A percentile compares a stretch with the other conserved stretches of the same genome.
Conservation (phyloP, 441 rosid species). For the Dalechampia spathulata region DNA sequence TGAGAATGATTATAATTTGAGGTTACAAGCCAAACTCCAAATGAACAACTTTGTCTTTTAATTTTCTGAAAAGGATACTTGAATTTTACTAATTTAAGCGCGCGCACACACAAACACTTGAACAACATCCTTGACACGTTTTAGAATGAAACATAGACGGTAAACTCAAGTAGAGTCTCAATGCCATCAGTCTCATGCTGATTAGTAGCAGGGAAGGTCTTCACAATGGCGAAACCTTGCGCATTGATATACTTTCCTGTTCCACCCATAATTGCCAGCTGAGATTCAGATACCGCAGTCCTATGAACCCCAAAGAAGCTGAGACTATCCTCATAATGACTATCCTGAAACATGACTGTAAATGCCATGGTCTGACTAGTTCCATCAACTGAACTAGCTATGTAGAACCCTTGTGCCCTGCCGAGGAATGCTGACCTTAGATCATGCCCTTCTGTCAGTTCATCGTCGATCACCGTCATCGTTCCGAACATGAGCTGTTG, state of each 20-base stretch:
- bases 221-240: conserved; percentile 30
- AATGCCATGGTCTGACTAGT: conserved; percentile 40
- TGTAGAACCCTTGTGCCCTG: conserved; percentile 43
- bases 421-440: conserved; percentile 35
- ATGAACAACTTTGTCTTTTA: no score
- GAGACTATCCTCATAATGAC: conserved; percentile 27
- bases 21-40: no score
- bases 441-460: conserved; percentile 40
- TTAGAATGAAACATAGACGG: conserved; percentile 16
- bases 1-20: no score
- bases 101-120: no score
- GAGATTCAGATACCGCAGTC: conserved; percentile 34
- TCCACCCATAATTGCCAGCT: conserved; percentile 43
- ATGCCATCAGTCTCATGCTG: conserved; percentile 34
- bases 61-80: no score
- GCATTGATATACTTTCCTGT: conserved; percentile 43
- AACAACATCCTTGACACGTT: no score
- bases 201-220: conserved; percentile 20
- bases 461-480: conserved; percentile 36
- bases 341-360: conserved; percentile 33
- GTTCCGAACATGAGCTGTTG: conserved; percentile 42
- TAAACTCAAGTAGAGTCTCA: conserved; percentile 34
- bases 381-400: conserved; percentile 42
- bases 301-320: conserved; percentile 47
- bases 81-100: no score